Conservation (phyloP, 495 filamentous ascomycete genomes). For the Entonaema liquescens region DNA sequence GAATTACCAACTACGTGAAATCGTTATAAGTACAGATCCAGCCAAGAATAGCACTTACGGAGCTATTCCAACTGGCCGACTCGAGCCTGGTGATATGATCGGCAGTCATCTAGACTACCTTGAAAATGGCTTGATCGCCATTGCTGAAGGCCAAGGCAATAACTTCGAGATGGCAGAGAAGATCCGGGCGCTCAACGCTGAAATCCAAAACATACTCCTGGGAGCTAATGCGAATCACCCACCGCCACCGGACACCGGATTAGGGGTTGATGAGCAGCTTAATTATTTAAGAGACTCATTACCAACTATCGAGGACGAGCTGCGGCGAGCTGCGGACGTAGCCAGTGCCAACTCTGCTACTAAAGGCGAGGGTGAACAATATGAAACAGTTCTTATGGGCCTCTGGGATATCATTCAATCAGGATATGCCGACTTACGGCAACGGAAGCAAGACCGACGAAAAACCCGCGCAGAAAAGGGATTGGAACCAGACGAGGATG, state of each 20-base stretch:
- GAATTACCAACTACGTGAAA: conserved; percentile 72
- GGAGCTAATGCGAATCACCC: conserved; percentile 38
- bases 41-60: conserved; percentile 50
- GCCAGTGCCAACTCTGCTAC: conserved; percentile 30
- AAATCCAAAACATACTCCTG: conserved; percentile 46
- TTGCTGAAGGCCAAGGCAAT: conserved; percentile 42
- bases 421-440: conserved; percentile 66
- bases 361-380: conserved; percentile 60
- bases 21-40: conserved; percentile 69
- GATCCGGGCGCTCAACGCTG: conserved; percentile 44
- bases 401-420: conserved; percentile 77
- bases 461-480: conserved; percentile 55
- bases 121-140: conserved; percentile 46
- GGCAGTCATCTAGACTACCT: conserved; percentile 54
- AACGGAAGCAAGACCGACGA: conserved; percentile 60
- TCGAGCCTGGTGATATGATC: conserved; percentile 55
- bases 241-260: conserved; percentile 39
- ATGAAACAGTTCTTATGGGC: conserved; percentile 68
- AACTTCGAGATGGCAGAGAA: conserved; percentile 42
- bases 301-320: conserved; percentile 43
- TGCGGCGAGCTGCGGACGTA: conserved; percentile 38
- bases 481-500: conserved; percentile 55
- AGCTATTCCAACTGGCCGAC: conserved; percentile 45
- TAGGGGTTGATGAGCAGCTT: conserved; percentile 51
- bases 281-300: conserved; percentile 52